Evolutionary conservation across 192 early-diverging fungal genomes (phyloP).

Genomic region (Coemansia erecta): DNA sequence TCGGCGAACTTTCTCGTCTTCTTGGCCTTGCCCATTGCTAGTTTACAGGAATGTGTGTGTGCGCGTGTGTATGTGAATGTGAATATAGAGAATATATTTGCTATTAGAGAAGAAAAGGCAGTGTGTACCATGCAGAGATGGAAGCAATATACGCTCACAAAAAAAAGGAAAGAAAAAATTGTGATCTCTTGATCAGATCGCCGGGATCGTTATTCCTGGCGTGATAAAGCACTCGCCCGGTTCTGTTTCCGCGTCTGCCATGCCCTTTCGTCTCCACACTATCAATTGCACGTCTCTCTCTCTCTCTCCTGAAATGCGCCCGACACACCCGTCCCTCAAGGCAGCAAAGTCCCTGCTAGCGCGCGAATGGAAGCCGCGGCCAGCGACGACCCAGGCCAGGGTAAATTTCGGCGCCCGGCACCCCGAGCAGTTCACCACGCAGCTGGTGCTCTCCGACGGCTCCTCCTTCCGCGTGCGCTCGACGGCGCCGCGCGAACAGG

Average conservation of each 20-base stretch:
- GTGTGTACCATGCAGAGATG: not conserved
- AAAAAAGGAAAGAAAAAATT: not conserved
- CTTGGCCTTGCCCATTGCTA: slow-evolving; percentile 77
- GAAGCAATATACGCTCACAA: too few species aligned
- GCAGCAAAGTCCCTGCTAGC: slow-evolving; percentile 29
- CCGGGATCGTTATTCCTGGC: too few species aligned
- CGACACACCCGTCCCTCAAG: slow-evolving; percentile 20
- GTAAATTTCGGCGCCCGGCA: slow-evolving; percentile 19
- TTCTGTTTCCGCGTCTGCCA: too few species aligned
- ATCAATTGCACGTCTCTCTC: too few species aligned
- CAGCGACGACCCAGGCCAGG: not conserved
- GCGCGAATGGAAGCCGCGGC: slow-evolving; percentile 46
- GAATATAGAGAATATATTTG: too few species aligned
- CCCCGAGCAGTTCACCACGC: slow-evolving; percentile 78
- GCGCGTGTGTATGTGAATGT: not conserved
- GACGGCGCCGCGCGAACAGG: slow-evolving; percentile 79
- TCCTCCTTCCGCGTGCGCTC: slow-evolving; percentile 77
- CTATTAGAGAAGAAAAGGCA: not conserved
- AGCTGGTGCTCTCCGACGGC: slow-evolving; percentile 85
- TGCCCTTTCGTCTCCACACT: not conserved
- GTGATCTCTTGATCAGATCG: not conserved
- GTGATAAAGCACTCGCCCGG: too few species aligned
- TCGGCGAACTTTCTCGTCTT: slow-evolving; percentile 92
- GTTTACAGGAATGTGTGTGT: not conserved
- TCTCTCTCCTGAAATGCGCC: slow-evolving; percentile 23